Evolutionary conservation across 2,329 filamentous ascomycete species (phyloP).

Genomic region (Thelonectria blattea): DNA sequence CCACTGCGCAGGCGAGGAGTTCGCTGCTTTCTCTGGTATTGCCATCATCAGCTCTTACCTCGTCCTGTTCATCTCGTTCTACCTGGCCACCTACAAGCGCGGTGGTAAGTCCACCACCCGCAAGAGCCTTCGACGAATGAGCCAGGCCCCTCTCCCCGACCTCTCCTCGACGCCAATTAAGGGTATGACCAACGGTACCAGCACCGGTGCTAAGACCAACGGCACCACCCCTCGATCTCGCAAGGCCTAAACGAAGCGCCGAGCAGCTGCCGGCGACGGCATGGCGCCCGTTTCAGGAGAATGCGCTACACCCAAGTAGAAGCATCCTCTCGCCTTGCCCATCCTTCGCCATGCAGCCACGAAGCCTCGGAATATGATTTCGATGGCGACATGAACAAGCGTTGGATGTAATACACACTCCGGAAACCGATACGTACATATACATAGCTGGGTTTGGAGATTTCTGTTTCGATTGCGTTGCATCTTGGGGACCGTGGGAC

Average conservation of each 20-base stretch:
- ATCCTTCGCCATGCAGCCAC: slow-evolving; percentile 17
- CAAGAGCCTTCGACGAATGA: slow-evolving; percentile 73
- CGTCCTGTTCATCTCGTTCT: slow-evolving; percentile 98
- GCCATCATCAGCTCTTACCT: slow-evolving; percentile 94
- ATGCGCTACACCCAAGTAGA: slow-evolving; percentile 4
- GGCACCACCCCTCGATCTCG: slow-evolving; percentile 70
- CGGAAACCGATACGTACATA: slow-evolving; percentile 35
- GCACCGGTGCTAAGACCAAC: slow-evolving; percentile 63
- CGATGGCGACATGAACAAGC: slow-evolving; percentile 20
- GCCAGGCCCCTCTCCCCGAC: slow-evolving; percentile 75
- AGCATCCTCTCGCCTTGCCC: not conserved
- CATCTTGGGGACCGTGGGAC: slow-evolving; percentile 28
- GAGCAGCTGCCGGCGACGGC: not conserved
- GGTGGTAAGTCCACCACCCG: slow-evolving; percentile 82
- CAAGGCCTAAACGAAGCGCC: slow-evolving; percentile 58
- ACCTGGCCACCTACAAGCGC: slow-evolving; percentile 95
- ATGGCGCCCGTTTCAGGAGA: not conserved
- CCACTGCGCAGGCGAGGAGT: slow-evolving; percentile 93
- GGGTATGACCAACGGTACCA: slow-evolving; percentile 56
- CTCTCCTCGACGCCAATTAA: slow-evolving; percentile 58
- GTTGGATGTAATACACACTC: slow-evolving; percentile 29
- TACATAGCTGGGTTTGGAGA: slow-evolving; percentile 35
- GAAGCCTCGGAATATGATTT: slow-evolving; percentile 19
- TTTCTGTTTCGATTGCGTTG: slow-evolving; percentile 26
- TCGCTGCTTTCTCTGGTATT: slow-evolving; percentile 91